Percentiles rank a stretch among this genome's conserved stretches.
Conservation (phyloP, 805 yeast species). For the Metahyphopichia silvanorum region DNA sequence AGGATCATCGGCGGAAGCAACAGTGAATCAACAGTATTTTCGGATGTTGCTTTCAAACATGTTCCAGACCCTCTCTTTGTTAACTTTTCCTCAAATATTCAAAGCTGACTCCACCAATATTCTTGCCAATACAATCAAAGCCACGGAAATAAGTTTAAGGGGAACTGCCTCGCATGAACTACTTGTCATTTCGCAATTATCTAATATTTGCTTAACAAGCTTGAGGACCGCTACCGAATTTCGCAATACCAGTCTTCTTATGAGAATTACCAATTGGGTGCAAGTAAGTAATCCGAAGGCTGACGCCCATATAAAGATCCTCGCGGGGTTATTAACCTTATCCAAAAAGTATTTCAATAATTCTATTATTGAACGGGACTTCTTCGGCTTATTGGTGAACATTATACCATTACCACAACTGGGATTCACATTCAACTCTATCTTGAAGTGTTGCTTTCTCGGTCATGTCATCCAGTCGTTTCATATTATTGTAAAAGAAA, state of each 20-base stretch:
- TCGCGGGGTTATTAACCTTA: slow-evolving; percentile 33
- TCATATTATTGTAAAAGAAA: slow-evolving; percentile 19
- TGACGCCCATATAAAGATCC: slow-evolving; percentile 29
- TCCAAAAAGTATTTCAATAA: slow-evolving; percentile 29
- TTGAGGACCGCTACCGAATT: slow-evolving; percentile 49
- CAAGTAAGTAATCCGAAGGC: slow-evolving; percentile 18
- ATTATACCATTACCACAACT: slow-evolving; percentile 46
- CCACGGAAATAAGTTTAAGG: slow-evolving; percentile 63
- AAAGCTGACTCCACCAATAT: slow-evolving; percentile 33
- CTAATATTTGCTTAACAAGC: slow-evolving; percentile 58
- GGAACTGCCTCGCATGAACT: slow-evolving; percentile 44
- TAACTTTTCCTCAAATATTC: slow-evolving; percentile 36
- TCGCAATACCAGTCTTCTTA: slow-evolving; percentile 29
- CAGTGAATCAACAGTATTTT: slow-evolving; percentile 21
- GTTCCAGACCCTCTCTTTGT: slow-evolving; percentile 30
- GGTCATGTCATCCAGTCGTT: slow-evolving; percentile 51
- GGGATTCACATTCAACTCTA: slow-evolving; percentile 43
- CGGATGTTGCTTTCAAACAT: slow-evolving; percentile 27
- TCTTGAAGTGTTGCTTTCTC: slow-evolving; percentile 47
- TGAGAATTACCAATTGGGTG: slow-evolving; percentile 37
- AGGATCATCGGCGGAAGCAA: slow-evolving; percentile 8
- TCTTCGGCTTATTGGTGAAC: slow-evolving; percentile 51
- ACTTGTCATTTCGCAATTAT: slow-evolving; percentile 52
- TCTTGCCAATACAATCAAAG: slow-evolving; percentile 56
- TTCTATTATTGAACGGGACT: slow-evolving; percentile 42